Evolutionary conservation across 2,329 filamentous ascomycete genomes (phyloP), one percentile per base, ranked within the genome.

Genomic region (Leptosphaerulina australis): DNA sequence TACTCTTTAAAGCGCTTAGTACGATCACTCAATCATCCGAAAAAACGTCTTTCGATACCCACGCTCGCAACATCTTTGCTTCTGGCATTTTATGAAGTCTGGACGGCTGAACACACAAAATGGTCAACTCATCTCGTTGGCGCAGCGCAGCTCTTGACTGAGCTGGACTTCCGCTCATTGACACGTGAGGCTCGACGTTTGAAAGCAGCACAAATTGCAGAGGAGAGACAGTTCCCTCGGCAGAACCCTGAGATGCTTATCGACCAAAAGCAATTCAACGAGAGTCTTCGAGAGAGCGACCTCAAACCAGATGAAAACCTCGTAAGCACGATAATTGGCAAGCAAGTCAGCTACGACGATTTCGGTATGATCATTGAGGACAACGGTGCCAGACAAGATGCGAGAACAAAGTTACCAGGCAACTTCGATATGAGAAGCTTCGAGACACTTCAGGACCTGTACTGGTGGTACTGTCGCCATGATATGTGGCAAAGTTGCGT

Each of bases 391-490:
- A 56, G 55, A 25, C 31, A 65, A 72, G 44, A 51, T 44, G 77
- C 22, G 73, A 74, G 8, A 12, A 77, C 77, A 54, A 50, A 33
- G 7, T 30, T 61, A 10, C 51, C 64, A 38, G 53, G 55, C 25
- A 56, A 62, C 57, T 38, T 74, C 12, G 92, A 97, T 53, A 81
- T 96, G 37, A 86, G 90, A 55, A 86, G 83, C 30, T 96, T 89
- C 64, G 88, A 94, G 64, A 87, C 88, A 12, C 79, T 94, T 29
- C 85, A 88, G 57, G 94, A 97, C 73, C 75, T 97, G 4, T 95
- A 88, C 68, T 99, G 93, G 92, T 97, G 91, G 89, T 97, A 92
- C 69, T 87, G 84, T 63, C 96, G 96, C 72, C 94, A 97, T 78
- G 94, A 97, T 70, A 85, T 89, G 7, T 95, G 93, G 62, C 93